Percentiles rank a stretch among this genome's conserved stretches.
These are phyloP conservation scores for Nakazawaea ishiwadae DNA, from an alignment of 805 yeast genomes.

Conservation along the genomic window DNA sequence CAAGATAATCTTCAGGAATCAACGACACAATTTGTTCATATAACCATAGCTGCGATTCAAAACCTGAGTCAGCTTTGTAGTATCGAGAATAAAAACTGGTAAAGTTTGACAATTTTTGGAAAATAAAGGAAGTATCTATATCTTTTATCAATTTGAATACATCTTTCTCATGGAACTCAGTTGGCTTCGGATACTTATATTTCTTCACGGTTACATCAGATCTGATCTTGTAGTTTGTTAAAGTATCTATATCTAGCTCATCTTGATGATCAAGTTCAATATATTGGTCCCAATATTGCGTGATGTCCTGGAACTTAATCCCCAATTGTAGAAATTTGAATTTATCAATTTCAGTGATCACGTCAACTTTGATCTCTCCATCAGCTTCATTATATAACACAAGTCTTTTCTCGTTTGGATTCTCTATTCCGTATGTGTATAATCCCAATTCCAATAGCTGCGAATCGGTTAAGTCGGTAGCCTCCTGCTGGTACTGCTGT, in stretches of 20 bases:
- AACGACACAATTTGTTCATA: constrained; percentile 36
- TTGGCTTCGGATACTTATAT: constrained; percentile 51
- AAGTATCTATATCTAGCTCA: constrained; percentile 19
- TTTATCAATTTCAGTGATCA: constrained; percentile 32
- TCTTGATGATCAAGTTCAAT: constrained; percentile 34
- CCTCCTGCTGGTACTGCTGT: too few relatives aligned
- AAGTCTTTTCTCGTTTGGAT: constrained; percentile 4
- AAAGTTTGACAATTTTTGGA: constrained; percentile 52
- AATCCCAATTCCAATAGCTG: not conserved
- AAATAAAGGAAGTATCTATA: constrained; percentile 44
- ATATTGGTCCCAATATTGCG: constrained; percentile 35
- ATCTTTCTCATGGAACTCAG: constrained; percentile 24
- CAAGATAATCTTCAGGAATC: constrained; percentile 19
- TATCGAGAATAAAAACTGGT: constrained; percentile 72
- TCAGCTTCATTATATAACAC: constrained; percentile 2
- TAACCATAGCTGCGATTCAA: constrained; percentile 69
- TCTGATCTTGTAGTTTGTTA: constrained; percentile 17
- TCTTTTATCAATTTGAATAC: constrained; percentile 36
- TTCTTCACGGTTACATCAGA: constrained; percentile 15
- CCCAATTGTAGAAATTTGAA: constrained; percentile 35
- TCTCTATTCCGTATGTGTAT: not conserved
- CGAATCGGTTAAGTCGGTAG: not conserved
- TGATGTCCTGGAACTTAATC: constrained; percentile 59
- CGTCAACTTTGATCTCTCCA: constrained; percentile 3
- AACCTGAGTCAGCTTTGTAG: constrained; percentile 69